Evolutionary conservation across 2,329 filamentous ascomycete species (phyloP), one percentile per base, ranked within the genome.

Genomic region (Epichloe gansuensis): DNA sequence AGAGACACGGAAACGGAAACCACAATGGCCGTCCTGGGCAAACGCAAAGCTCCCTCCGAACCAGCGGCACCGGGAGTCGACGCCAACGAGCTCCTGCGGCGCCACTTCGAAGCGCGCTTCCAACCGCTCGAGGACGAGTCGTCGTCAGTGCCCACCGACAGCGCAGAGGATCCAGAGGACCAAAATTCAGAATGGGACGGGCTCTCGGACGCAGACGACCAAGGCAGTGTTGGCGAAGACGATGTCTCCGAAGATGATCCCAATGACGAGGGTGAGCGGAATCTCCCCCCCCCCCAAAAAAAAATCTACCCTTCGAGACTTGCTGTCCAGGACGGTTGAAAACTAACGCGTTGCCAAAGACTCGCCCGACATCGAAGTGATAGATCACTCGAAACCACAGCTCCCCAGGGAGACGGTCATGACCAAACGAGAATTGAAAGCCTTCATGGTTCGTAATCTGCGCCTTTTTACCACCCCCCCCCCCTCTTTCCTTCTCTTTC

Each of bases 101-200:
- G 80, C 59, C 85, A 91, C 64, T 97, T 97, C 64, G 93, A 96
- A 69, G 80, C 87, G 31, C 83, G 86, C 63, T 97, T 96, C 71
- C 80, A 82, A 64, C 89, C 91, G 8, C 67, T 95, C 40, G 74
- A 74, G 41, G 65, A 67, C 62, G 46, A 12, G 5, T 2, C 27
- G 3, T 25, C 43, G 21, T 7, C 35, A 11, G 4, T 8, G 34
- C 21, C 7, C 47, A 17, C 38, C 7, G 62, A 58, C n/a, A 51
- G 52, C 31, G 54, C 64, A 21, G 55, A 62, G 21, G 63, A 25
- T 1, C 9, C 11, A 9, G 25, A 45, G 9, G 35, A 31, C 13
- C 27, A 36, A 17, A 12, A n/a, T 9, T 49, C 53, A 13, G 53
- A 55, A 53, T 55, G 53, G 53, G 35, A 5, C 5, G 53, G 53